A percentile compares a stretch with the other conserved stretches of the same genome.
These are phyloP conservation scores for Usnea hakonensis DNA, from an alignment of 495 filamentous ascomycete genomes.

Conservation along the genomic window DNA sequence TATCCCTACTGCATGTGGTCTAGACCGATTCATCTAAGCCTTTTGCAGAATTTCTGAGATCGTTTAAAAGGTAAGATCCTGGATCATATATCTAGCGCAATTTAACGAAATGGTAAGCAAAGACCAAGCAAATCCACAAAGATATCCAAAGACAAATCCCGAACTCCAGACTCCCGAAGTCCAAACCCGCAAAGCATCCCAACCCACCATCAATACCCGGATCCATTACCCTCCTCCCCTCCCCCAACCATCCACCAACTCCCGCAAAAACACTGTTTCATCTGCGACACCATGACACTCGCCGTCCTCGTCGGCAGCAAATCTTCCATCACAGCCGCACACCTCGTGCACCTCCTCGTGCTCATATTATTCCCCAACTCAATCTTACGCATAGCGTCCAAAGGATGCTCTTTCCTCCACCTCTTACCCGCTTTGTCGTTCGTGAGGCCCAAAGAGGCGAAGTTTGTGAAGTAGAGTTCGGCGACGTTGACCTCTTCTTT, in stretches of 20 bases:
- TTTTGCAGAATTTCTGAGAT: not conserved
- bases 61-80: not conserved
- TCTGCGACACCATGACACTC: conserved; percentile 4
- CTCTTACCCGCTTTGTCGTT: conserved; percentile 33
- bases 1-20: not conserved
- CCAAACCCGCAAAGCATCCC: not conserved
- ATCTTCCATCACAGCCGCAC: conserved; percentile 59
- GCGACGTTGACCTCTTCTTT: conserved; percentile 41
- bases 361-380: conserved; percentile 6
- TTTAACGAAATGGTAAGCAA: not conserved
- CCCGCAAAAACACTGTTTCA: conserved; percentile 24
- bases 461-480: conserved; percentile 42
- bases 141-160: not conserved
- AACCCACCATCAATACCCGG: not conserved
- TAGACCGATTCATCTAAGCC: not conserved
- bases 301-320: conserved; percentile 21
- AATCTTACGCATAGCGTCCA: conserved; percentile 42
- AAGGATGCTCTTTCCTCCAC: conserved; percentile 32
- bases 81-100: not conserved
- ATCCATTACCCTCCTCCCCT: not conserved
- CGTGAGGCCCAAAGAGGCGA: conserved; percentile 44
- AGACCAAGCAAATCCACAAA: not conserved
- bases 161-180: not conserved
- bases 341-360: conserved; percentile 50
- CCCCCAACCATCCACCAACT: conserved; percentile 22